Evolutionary conservation across 768 basidiomycete genomes (phyloP).

Genomic region (Rhodotorula diobovata): DNA sequence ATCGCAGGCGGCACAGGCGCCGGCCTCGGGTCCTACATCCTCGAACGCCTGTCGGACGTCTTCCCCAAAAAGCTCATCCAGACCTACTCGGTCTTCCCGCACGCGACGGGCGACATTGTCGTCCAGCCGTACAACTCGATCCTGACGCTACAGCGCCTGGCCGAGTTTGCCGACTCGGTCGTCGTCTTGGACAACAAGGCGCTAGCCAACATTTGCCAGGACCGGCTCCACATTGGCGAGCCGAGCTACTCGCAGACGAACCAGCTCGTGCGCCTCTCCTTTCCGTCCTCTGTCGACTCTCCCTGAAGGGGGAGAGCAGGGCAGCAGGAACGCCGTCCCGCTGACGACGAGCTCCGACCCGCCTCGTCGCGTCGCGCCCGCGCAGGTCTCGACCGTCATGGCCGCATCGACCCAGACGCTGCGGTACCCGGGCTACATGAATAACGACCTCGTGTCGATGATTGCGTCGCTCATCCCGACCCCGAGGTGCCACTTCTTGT

Average conservation of each 20-base stretch:
- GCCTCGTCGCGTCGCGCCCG: too few relatives aligned
- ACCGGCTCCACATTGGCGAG: slow-evolving; percentile 68
- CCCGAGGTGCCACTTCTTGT: slow-evolving; percentile 93
- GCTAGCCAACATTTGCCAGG: slow-evolving; percentile 82
- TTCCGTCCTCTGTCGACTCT: slow-evolving; percentile 17
- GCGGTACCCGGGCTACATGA: slow-evolving; percentile 97
- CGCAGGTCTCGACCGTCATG: slow-evolving; percentile 91
- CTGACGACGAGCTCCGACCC: too few relatives aligned
- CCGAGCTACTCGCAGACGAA: slow-evolving; percentile 89
- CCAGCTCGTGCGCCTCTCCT: slow-evolving; percentile 62
- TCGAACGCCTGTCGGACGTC: slow-evolving; percentile 92
- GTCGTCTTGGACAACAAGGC: slow-evolving; percentile 97
- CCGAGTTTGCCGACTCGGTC: slow-evolving; percentile 94
- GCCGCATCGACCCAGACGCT: slow-evolving; percentile 94
- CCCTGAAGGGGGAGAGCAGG: too few relatives aligned
- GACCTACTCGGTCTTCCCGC: slow-evolving; percentile 97
- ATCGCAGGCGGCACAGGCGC: slow-evolving; percentile 99
- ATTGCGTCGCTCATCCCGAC: slow-evolving; percentile 95
- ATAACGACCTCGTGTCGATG: slow-evolving; percentile 96
- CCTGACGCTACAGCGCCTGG: slow-evolving; percentile 83
- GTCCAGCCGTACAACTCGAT: slow-evolving; percentile 98
- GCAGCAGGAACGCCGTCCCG: too few relatives aligned
- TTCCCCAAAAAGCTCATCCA: slow-evolving; percentile 99
- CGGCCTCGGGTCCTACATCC: slow-evolving; percentile 92
- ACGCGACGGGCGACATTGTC: slow-evolving; percentile 76